These are phyloP conservation scores for Fusarium piperis DNA, from an alignment of 2,329 filamentous ascomycete genomes.

Conservation along the genomic window DNA sequence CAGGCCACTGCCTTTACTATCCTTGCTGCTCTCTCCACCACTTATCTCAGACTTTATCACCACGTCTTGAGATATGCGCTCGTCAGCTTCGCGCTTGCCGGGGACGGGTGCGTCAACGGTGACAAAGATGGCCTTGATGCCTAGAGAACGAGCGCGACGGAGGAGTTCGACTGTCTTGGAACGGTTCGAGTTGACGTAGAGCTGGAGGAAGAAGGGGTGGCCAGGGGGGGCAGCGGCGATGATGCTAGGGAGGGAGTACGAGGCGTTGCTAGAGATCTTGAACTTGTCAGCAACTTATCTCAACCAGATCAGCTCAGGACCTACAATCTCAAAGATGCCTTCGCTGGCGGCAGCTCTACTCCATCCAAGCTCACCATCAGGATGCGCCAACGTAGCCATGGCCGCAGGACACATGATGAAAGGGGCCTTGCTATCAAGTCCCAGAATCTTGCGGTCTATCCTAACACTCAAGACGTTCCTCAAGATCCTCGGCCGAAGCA, in stretches of 20 bases:
- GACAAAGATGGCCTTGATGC: slow-evolving; percentile 63
- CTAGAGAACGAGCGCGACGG: slow-evolving; percentile 48
- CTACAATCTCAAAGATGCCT: slow-evolving; percentile 42
- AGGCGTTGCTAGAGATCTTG: slow-evolving; percentile 42
- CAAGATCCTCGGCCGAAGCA: slow-evolving; percentile 67
- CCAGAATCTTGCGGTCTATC: slow-evolving; percentile 64
- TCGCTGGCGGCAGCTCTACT: slow-evolving; percentile 41
- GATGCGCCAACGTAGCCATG: slow-evolving; percentile 71
- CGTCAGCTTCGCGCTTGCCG: slow-evolving; percentile 67
- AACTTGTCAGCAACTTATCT: not conserved
- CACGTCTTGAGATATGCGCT: slow-evolving; percentile 59
- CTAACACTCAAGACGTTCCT: slow-evolving; percentile 63
- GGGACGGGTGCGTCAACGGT: slow-evolving; percentile 66
- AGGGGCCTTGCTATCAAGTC: slow-evolving; percentile 59
- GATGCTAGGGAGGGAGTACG: slow-evolving; percentile 38
- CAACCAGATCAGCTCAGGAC: not conserved
- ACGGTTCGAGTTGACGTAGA: slow-evolving; percentile 64
- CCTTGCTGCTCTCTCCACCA: slow-evolving; percentile 55
- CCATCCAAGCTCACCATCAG: slow-evolving; percentile 65
- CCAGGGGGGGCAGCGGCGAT: slow-evolving; percentile 34
- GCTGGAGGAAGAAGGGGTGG: slow-evolving; percentile 50
- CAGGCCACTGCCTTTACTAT: slow-evolving; percentile 63
- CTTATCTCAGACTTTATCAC: slow-evolving; percentile 51
- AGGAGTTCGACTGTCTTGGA: slow-evolving; percentile 59
- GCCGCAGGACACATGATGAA: slow-evolving; percentile 73